phyloP scores from a whole-genome alignment of 768 basidiomycete species.

The Clathrus columnatus region DNA sequence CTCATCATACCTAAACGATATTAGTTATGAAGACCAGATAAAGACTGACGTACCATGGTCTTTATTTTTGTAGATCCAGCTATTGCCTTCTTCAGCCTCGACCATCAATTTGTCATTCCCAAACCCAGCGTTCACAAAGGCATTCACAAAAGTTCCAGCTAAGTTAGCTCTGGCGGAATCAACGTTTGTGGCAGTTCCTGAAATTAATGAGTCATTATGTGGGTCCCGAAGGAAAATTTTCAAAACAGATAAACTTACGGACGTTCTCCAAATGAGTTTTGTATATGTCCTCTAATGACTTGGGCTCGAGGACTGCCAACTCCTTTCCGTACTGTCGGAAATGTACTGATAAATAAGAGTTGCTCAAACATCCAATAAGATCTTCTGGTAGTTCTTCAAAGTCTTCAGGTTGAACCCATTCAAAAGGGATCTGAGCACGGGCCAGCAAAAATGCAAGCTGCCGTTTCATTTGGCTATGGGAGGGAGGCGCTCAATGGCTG shows the following conservation, averaged over 20 bases:
- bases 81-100: conserved; percentile 89
- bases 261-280: conserved; percentile 92
- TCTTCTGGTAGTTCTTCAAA: conserved; percentile 67
- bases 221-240: background rate
- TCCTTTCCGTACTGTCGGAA: conserved; percentile 94
- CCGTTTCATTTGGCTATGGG: conserved; percentile 72
- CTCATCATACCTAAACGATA: conserved; percentile 76
- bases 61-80: conserved; percentile 99
- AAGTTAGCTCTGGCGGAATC: conserved; percentile 93
- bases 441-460: conserved; percentile 93
- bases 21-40: background rate
- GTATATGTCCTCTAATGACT: conserved; percentile 94
- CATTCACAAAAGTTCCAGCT: conserved; percentile 96
- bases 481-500: too few relatives aligned
- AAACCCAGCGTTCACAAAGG: conserved; percentile 97
- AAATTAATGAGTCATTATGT: conserved; percentile 27
- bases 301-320: conserved; percentile 80
- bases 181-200: conserved; percentile 62
- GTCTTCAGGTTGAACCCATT: conserved; percentile 69
- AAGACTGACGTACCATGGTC: conserved; percentile 62
- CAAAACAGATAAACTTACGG: conserved; percentile 34
- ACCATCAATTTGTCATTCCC: conserved; percentile 99
- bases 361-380: conserved; percentile 77
- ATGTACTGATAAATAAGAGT: conserved; percentile 69
- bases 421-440: conserved; percentile 81